Conservation (phyloP, 2,329 filamentous ascomycete genomes). For the Lecanicillium sp. region DNA sequence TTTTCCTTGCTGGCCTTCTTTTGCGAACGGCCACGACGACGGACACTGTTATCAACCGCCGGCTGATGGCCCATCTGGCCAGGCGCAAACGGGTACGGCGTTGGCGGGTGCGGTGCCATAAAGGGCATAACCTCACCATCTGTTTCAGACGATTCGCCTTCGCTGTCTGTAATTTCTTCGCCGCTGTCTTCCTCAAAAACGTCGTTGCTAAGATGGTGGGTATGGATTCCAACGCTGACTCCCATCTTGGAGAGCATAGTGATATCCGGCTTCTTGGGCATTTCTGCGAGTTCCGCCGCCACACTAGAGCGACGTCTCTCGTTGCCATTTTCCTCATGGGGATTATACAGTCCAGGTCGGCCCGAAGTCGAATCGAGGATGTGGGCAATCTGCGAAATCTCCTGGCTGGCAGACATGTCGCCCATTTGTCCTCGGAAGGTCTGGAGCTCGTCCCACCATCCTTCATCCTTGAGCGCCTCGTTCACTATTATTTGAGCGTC, state of each 20-base stretch:
- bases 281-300: slow-evolving; percentile 43
- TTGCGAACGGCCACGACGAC: slow-evolving; percentile 4
- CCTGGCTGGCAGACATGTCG: slow-evolving; percentile 32
- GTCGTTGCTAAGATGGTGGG: slow-evolving; percentile 59
- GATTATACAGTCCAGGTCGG: slow-evolving; percentile 35
- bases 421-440: slow-evolving; percentile 35
- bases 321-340: slow-evolving; percentile 25
- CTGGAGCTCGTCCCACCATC: slow-evolving; percentile 78
- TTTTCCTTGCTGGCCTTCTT: neutral
- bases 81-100: slow-evolving; percentile 1
- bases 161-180: slow-evolving; percentile 22
- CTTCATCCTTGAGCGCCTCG: slow-evolving; percentile 58
- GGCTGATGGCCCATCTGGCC: neutral
- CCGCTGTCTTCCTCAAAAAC: slow-evolving; percentile 39
- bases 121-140: slow-evolving; percentile 19
- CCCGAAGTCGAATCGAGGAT: slow-evolving; percentile 36
- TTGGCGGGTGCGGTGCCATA: slow-evolving; percentile 4
- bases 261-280: slow-evolving; percentile 54
- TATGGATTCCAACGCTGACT: slow-evolving; percentile 66
- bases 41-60: neutral
- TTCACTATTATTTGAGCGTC: slow-evolving; percentile 56
- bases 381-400: slow-evolving; percentile 33
- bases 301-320: slow-evolving; percentile 37
- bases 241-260: slow-evolving; percentile 47
- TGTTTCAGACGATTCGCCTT: slow-evolving; percentile 21